Evolutionary conservation across 768 basidiomycete genomes (phyloP), one percentile per base, ranked within the genome.

Genomic region (Kwoniella pini): DNA sequence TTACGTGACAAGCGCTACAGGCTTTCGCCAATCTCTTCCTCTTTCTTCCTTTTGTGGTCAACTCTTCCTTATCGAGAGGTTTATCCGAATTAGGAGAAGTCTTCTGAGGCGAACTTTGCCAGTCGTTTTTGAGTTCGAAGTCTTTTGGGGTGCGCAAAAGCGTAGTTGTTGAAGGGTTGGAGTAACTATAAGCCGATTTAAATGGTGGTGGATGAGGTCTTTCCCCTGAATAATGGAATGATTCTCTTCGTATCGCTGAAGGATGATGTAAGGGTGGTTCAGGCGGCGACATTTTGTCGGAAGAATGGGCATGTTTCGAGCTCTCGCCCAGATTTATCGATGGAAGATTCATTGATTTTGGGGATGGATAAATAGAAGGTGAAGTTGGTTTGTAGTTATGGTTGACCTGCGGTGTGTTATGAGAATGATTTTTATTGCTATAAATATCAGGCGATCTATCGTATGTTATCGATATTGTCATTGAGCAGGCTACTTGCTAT

Each of bases 1-100:
- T 68, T 53, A 76, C 75, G 60, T 78, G 77, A 67, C 77, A 78
- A 13, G 77, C 77, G 52, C 67, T 68, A 44, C 77, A 78, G 33
- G 77, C 77, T 51, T 78, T 78, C 1, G 77, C 77, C 46, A 78
- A 54, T 50, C 77, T 71, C 65, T 78, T 78, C 33, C 77, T 60
- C 55, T 77, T 78, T 48, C 75, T 60, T 1, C 77, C 77, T 48
- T 78, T 78, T 1, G 77, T 77, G 0, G 77, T 78, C 48, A 76
- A 55, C 46, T 78, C 77, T 19, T 76, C 67, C 15, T 63, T 55
- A 15, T 69, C 65, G 4, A 30, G 11, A 11, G 27, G 40, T 10
- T 54, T 43, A 6, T 50, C 21, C 5, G 21, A n/a, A n/a, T 54
- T 45, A 2, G 49, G 42, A 4, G 55, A 36, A 15, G 45, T 51